Evolutionary conservation across 2,329 filamentous ascomycete species (phyloP), one percentile per base, ranked within the genome.

Genomic region (Pleurostoma richardsiae): DNA sequence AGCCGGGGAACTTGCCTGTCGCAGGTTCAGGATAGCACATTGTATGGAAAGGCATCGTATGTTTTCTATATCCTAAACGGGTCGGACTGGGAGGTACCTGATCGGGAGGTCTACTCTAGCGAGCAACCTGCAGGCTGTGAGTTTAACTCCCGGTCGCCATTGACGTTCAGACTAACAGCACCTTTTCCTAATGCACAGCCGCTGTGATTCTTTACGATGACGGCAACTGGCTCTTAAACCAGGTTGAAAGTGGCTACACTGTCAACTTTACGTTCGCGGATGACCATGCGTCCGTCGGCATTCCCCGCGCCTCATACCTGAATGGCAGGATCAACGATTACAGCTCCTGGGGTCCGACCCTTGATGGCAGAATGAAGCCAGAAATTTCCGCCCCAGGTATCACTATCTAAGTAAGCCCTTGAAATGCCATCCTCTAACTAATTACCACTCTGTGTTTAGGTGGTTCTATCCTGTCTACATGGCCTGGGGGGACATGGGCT

Each of bases 381-480:
- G 58, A 69, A 41, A 48, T 68, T 46, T 61, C 60, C 38, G 56
- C 64, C 0, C 61, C 65, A 4, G n/a, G 28, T 33, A 8, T 28
- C 30, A 29, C 31, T 30, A 40, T 44, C 10, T 42, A 31, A 29
- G 11, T 36, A 29, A 10, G 38, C 19, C 19, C 19, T 19, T 19
- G 19, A 19, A 19, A 19, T 19, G 19, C 19, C 19, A 19, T 19
- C 19, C 19, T 29, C 3, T 10, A 3, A 33, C 8, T 8, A n/a
- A 0, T 36, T 4, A 6, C 27, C 1, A 43, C 4, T 0, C 3
- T 31, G 0, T 3, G 29, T 38, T 5, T 8, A 52, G 65, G 68
- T 44, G 63, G 64, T 33, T 58, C 62, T 30, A 72, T 72, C 40
- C 57, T 71, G 33, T 67, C 66, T 8, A 72, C 69, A 4, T 72